Conservation (phyloP, 139 green algal genomes). For the Picochlorum sp. region DNA sequence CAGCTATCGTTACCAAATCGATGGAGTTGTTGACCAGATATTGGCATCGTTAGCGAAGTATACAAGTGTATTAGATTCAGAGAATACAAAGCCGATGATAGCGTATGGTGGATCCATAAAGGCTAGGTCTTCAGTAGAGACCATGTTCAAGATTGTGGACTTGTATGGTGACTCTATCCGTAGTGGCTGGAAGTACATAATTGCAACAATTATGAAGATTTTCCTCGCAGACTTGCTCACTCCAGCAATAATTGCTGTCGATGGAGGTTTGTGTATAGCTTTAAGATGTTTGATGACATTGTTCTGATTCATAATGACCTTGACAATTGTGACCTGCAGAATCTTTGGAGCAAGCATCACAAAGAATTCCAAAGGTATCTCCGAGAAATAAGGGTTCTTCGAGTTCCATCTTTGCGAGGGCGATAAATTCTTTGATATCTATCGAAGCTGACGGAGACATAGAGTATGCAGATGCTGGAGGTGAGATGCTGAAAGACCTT, state of each 20-base stretch:
- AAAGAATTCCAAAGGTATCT: slow-evolving; percentile 11
- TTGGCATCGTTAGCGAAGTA: slow-evolving; percentile 69
- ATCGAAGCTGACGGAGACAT: slow-evolving; percentile 32
- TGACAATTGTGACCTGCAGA: slow-evolving; percentile 2
- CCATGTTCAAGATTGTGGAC: slow-evolving; percentile 71
- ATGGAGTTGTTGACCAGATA: slow-evolving; percentile 64
- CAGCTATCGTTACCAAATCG: slow-evolving; percentile 40
- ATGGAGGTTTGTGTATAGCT: background rate
- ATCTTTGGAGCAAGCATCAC: slow-evolving; percentile 6
- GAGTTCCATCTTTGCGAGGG: slow-evolving; percentile 26
- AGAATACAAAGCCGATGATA: slow-evolving; percentile 37
- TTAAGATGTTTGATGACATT: background rate
- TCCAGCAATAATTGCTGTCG: slow-evolving; percentile 26
- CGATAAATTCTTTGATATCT: slow-evolving; percentile 35
- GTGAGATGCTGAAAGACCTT: slow-evolving; percentile 10
- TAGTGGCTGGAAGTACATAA: slow-evolving; percentile 71
- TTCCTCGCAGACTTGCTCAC: slow-evolving; percentile 69
- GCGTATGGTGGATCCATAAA: slow-evolving; percentile 65
- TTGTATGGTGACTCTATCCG: slow-evolving; percentile 75
- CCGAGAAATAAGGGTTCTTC: background rate
- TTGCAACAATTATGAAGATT: slow-evolving; percentile 77
- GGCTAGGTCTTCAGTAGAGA: slow-evolving; percentile 54
- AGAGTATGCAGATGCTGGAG: slow-evolving; percentile 16
- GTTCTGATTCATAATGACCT: no score
- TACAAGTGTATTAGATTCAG: slow-evolving; percentile 44